Base-by-base conservation (phyloP, 768 basidiomycete species). In the Zangia roseola region DNA sequence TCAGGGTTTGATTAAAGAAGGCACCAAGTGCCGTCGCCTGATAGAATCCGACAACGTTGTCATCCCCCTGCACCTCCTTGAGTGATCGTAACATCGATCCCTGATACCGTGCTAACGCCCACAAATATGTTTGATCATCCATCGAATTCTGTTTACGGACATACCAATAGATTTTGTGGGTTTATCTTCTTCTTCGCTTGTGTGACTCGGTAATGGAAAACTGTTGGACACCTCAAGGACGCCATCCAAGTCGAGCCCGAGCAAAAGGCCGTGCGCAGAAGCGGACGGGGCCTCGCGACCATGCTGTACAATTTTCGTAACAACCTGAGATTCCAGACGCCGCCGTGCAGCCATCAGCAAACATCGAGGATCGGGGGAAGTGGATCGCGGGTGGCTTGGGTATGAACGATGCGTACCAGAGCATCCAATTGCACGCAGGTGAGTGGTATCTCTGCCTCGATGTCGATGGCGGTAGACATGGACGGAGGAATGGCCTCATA, bases 231-330 rank as follows among this genome's bases (percentile, higher is more conserved):
- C 81, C 73, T 97, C 93, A 44, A 95, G 80, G 39, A 80, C 79
- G 4, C 94, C 93, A 68, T 95, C 92, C 30, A 97, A 74, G 72
- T 97, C 94, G 47, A 97, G 80, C 36, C 94, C 94, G 47, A 97
- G 77, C 43, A 97, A 71, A 48, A 94, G 76, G 50, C 94, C 94
- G 63, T 91, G 83, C 23, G 87, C 86, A 42, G 81, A 80, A n/a
- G 82, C 72, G 9, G 84, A 81, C 23, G 79, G 75, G 13, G 84
- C 76, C 64, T 95, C 94, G 42, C 86, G 81, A 36, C 89, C 82
- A 64, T 97, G 94, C 71, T 97, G 95, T 62, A 94, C 76, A 45
- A 97, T 94, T 74, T 95, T 97, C 46, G 89, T 82, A 48, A 94
- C 85, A 45, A 91, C 92, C 94, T 95, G 64, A 37, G 48, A 49